Evolutionary conservation across 2,329 filamentous ascomycete genomes (phyloP).

Genomic region (Neonectria faginata): DNA sequence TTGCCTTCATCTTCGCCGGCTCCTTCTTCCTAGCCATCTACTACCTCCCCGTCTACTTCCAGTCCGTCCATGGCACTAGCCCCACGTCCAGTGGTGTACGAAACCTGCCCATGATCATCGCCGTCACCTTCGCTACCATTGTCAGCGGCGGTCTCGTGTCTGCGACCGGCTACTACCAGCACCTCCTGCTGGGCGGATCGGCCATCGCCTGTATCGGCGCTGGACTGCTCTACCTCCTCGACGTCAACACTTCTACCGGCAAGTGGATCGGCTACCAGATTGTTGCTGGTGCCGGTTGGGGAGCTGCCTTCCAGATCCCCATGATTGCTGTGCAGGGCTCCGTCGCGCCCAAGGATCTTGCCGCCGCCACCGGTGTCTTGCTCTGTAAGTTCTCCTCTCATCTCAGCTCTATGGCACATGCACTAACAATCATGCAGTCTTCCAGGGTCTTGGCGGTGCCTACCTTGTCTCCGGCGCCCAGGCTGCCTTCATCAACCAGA

Average conservation of each 20-base stretch:
- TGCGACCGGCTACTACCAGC: conserved; percentile 56
- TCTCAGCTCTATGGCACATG: background rate
- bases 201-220: conserved; percentile 57
- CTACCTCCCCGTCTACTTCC: conserved; percentile 62
- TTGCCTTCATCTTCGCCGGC: conserved; percentile 57
- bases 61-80: conserved; percentile 54
- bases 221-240: conserved; percentile 58
- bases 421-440: conserved; percentile 49
- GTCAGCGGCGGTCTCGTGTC: conserved; percentile 55
- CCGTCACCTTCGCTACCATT: conserved; percentile 57
- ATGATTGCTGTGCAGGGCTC: conserved; percentile 62
- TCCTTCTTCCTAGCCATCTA: conserved; percentile 59
- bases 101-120: conserved; percentile 60
- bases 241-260: conserved; percentile 52
- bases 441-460: conserved; percentile 63
- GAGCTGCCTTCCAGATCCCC: conserved; percentile 60
- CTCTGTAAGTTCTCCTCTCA: conserved; percentile 50
- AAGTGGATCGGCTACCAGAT: conserved; percentile 67
- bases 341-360: conserved; percentile 56
- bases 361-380: conserved; percentile 61
- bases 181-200: conserved; percentile 59
- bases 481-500: conserved; percentile 59
- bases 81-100: conserved; percentile 57
- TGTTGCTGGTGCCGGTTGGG: conserved; percentile 61
- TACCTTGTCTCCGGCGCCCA: conserved; percentile 63